Percentiles rank a stretch among this genome's conserved stretches.
Evolutionary conservation across 1,284 basidiomycete species (phyloP).

Genomic region (Ustilago cynodontis): DNA sequence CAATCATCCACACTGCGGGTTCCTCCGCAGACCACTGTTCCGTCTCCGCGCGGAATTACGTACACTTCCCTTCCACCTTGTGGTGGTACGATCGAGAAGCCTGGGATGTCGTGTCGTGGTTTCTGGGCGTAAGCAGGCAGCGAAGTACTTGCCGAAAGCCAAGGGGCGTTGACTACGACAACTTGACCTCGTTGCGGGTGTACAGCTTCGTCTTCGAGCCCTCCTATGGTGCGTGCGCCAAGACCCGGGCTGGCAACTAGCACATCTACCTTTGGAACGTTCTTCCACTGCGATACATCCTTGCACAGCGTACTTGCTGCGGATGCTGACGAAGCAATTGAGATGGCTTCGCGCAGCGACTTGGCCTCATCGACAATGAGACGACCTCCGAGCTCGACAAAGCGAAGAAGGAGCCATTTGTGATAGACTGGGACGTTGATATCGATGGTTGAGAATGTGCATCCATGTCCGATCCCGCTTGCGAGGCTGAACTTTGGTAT

Average conservation of each 20-base stretch:
- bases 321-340: slow-evolving; percentile 1
- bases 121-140: neutral
- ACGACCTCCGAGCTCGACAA: slow-evolving; percentile 52
- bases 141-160: slow-evolving; percentile 29
- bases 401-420: slow-evolving; percentile 37
- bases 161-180: slow-evolving; percentile 57
- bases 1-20: slow-evolving; percentile 56
- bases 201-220: slow-evolving; percentile 37
- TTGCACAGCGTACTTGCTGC: neutral
- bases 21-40: slow-evolving; percentile 59
- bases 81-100: slow-evolving; percentile 34
- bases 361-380: slow-evolving; percentile 26
- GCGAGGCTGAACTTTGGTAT: slow-evolving; percentile 24
- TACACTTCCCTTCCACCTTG: slow-evolving; percentile 58
- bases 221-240: slow-evolving; percentile 45
- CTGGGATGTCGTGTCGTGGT: slow-evolving; percentile 20
- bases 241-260: slow-evolving; percentile 55
- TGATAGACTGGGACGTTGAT: slow-evolving; percentile 63
- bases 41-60: slow-evolving; percentile 61
- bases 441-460: slow-evolving; percentile 55
- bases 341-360: slow-evolving; percentile 19
- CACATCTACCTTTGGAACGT: slow-evolving; percentile 5
- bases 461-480: slow-evolving; percentile 29
- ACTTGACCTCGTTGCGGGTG: slow-evolving; percentile 62
- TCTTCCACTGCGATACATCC: neutral